Conservation (phyloP, 345 rosid species). For the Kernera saxatilis region DNA sequence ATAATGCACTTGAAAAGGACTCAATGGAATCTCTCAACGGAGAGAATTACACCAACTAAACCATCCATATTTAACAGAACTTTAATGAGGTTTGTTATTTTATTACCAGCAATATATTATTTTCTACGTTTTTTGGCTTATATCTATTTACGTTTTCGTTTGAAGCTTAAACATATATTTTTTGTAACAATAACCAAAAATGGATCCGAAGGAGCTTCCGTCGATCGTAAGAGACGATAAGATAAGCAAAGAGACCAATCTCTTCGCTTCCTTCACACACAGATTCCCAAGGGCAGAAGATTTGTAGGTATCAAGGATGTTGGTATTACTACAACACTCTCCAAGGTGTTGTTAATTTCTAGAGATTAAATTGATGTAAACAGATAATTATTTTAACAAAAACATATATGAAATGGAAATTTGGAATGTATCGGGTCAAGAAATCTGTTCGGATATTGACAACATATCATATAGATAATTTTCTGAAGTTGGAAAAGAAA, state of each 20-base stretch:
- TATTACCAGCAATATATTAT: no score
- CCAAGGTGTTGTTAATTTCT: conserved; percentile 29
- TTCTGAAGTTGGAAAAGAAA: background rate
- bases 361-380: no score
- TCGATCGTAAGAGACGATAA: background rate
- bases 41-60: no score
- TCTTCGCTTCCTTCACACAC: conserved; percentile 1
- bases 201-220: background rate
- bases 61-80: no score
- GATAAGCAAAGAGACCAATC: conserved; percentile 8
- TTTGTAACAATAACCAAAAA: background rate
- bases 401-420: no score
- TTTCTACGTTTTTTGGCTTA: background rate
- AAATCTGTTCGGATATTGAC: no score
- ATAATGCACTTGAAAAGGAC: no score
- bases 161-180: background rate
- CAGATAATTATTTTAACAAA: no score
- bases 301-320: conserved; percentile 35
- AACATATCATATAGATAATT: no score
- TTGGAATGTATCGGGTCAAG: no score
- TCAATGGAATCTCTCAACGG: no score
- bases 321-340: conserved; percentile 39
- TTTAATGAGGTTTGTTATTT: background rate
- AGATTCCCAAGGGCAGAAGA: background rate
- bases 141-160: background rate